A percentile compares a stretch with the other conserved stretches of the same genome.
Conservation (phyloP, 2,329 filamentous ascomycete genomes). For the Pseudogymnoascus sp. region DNA sequence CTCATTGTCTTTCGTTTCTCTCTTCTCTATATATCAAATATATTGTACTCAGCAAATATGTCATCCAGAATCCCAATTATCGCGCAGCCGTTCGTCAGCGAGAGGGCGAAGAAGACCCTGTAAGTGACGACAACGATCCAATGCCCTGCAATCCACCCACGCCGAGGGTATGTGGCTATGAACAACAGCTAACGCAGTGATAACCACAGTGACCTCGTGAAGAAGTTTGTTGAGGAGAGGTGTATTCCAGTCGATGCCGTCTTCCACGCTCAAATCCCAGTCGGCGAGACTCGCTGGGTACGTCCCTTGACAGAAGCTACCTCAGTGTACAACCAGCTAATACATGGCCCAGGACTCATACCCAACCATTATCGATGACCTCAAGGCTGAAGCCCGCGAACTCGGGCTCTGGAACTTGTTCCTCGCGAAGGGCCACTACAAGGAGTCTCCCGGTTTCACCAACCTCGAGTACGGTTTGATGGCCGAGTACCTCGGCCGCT, state of each 20-base stretch:
- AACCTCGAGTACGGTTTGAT: slow-evolving; percentile 97
- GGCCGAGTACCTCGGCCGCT: slow-evolving; percentile 92
- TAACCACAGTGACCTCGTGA: slow-evolving; percentile 58
- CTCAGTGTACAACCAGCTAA: not conserved
- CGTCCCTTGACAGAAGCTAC: not conserved
- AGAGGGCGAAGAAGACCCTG: slow-evolving; percentile 73
- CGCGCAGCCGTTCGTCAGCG: slow-evolving; percentile 56
- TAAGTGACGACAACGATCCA: slow-evolving; percentile 4
- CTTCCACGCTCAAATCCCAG: slow-evolving; percentile 70
- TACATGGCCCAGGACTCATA: slow-evolving; percentile 45
- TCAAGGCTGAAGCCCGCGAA: slow-evolving; percentile 76
- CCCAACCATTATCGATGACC: slow-evolving; percentile 75
- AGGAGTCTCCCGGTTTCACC: slow-evolving; percentile 85
- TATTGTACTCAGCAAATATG: slow-evolving; percentile 28
- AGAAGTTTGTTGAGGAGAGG: slow-evolving; percentile 95
- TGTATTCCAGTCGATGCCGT: slow-evolving; percentile 81
- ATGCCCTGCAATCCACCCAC: not conserved
- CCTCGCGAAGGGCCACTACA: slow-evolving; percentile 89
- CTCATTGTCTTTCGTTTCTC: not conserved
- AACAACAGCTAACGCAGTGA: not conserved
- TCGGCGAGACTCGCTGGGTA: slow-evolving; percentile 67
- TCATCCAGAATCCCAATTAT: slow-evolving; percentile 41
- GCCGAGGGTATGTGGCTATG: not conserved
- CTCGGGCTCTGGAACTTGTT: slow-evolving; percentile 98
- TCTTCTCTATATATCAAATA: slow-evolving; percentile 9